Conservation (phyloP, 1,284 basidiomycete species). For the Marasmius tenuissimus region DNA sequence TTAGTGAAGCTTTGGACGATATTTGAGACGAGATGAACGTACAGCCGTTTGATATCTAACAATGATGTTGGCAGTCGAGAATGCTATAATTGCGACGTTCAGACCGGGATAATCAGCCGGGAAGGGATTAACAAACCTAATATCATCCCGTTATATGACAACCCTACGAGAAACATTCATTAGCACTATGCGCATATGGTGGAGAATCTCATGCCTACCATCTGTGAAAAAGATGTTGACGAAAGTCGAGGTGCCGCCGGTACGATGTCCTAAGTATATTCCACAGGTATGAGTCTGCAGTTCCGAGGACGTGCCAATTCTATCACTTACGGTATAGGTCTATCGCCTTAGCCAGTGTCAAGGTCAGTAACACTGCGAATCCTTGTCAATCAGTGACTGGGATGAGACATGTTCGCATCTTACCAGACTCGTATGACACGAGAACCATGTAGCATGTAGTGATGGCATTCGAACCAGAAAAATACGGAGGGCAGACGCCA, state of each 20-base stretch:
- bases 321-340: neutral
- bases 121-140: neutral
- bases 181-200: too few species aligned
- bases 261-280: neutral
- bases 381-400: neutral
- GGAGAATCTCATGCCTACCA: neutral
- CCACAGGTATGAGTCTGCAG: neutral
- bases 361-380: neutral
- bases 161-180: neutral
- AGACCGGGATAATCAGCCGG: neutral
- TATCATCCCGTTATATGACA: neutral
- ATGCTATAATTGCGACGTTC: neutral
- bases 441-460: neutral
- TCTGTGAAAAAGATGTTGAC: slow-evolving; percentile 1
- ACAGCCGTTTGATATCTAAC: neutral
- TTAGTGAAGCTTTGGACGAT: neutral
- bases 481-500: neutral
- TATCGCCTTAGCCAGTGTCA: neutral
- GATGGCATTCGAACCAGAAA: neutral
- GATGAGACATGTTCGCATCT: neutral
- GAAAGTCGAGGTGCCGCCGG: neutral
- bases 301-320: neutral
- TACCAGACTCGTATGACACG: neutral
- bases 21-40: neutral
- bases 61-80: neutral